These are phyloP conservation scores for Apiotrichum sp. DNA, from an alignment of 1,284 basidiomycete species.

Conservation along the genomic window DNA sequence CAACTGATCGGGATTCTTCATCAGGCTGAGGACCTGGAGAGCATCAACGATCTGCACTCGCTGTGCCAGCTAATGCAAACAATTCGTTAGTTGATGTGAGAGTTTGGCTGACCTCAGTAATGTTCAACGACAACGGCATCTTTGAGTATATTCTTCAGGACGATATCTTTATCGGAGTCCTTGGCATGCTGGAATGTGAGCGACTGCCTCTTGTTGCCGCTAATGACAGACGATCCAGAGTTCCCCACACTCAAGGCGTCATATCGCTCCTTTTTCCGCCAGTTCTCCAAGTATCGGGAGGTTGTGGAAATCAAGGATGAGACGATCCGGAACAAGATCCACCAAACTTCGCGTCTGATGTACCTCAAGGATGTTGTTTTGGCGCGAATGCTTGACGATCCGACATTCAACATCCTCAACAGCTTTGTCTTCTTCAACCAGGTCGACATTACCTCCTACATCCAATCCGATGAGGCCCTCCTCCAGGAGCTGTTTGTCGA, in stretches of 20 bases:
- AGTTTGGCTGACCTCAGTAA: conserved; percentile 55
- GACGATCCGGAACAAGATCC: conserved; percentile 74
- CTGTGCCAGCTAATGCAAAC: conserved; percentile 91
- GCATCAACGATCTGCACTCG: conserved; percentile 77
- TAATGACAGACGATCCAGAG: conserved; percentile 81
- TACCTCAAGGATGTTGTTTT: conserved; percentile 98
- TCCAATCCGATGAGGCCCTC: conserved; percentile 71
- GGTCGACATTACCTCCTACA: conserved; percentile 90
- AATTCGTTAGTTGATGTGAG: conserved; percentile 61
- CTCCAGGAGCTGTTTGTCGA: conserved; percentile 70
- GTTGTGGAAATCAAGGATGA: conserved; percentile 74
- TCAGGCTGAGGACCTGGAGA: conserved; percentile 88
- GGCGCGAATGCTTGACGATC: conserved; percentile 87
- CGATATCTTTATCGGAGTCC: conserved; percentile 83
- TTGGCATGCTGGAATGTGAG: conserved; percentile 96
- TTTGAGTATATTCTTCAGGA: conserved; percentile 95
- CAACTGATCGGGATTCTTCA: conserved; percentile 75
- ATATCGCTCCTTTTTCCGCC: conserved; percentile 84
- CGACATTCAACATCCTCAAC: conserved; percentile 93
- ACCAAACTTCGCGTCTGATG: conserved; percentile 91
- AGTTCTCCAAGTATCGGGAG: conserved; percentile 75
- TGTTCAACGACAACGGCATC: conserved; percentile 89
- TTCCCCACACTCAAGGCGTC: conserved; percentile 92
- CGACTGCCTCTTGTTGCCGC: conserved; percentile 15
- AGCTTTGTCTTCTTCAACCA: conserved; percentile 98